phyloP scores from a whole-genome alignment of 2,329 filamentous ascomycete genomes.

The Bipolaris oryzae region DNA sequence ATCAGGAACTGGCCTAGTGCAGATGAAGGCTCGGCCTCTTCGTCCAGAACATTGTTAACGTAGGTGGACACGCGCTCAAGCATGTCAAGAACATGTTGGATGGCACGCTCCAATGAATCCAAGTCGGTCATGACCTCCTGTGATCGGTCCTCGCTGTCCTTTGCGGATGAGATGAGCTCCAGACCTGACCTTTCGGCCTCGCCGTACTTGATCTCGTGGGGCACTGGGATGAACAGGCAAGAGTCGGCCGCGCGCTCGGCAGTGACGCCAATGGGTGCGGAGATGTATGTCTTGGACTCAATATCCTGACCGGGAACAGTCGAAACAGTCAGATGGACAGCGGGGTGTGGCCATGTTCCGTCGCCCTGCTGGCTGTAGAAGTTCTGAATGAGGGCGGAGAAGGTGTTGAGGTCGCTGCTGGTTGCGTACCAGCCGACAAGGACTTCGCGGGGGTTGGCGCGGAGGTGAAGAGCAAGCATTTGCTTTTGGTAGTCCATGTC shows the following conservation, averaged over 20 bases:
- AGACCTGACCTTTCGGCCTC: constrained; percentile 78
- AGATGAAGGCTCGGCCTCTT: constrained; percentile 87
- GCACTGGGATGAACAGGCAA: constrained; percentile 96
- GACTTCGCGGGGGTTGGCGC: constrained; percentile 90
- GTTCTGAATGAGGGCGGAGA: constrained; percentile 98
- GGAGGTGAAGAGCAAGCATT: constrained; percentile 94
- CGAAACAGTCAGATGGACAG: constrained; percentile 92
- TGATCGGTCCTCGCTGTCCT: constrained; percentile 75
- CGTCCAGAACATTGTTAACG: constrained; percentile 91
- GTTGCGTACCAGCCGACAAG: constrained; percentile 99
- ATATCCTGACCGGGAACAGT: constrained; percentile 88
- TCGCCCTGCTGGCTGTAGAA: constrained; percentile 98
- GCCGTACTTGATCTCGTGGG: constrained; percentile 89
- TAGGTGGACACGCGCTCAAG: constrained; percentile 91
- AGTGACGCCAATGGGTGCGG: constrained; percentile 90
- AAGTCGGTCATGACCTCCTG: constrained; percentile 83
- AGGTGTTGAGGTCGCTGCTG: constrained; percentile 94
- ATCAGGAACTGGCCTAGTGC: constrained; percentile 94
- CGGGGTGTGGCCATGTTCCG: constrained; percentile 96
- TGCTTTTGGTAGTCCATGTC: constrained; percentile 99
- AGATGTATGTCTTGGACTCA: constrained; percentile 92
- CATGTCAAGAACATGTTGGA: constrained; percentile 87
- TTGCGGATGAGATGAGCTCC: constrained; percentile 82
- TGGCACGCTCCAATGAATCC: constrained; percentile 81
- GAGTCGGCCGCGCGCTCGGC: constrained; percentile 94